These are phyloP conservation scores for Phytophthora hybrid DNA, from an alignment of 352 stramenopile species.

Conservation along the genomic window DNA sequence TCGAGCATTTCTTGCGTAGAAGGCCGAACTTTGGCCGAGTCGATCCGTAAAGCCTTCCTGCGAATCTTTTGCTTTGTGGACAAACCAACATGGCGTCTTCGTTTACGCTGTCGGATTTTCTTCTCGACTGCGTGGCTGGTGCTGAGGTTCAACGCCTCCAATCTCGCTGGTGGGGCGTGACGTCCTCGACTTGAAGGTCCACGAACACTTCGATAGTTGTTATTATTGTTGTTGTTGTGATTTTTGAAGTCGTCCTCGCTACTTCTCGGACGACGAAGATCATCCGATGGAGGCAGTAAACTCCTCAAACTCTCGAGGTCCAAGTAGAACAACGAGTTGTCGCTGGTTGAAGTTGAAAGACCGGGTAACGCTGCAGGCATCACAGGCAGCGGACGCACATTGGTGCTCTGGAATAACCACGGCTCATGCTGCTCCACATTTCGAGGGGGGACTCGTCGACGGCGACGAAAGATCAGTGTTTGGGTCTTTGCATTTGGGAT, in stretches of 20 bases:
- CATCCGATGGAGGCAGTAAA: constrained; percentile 47
- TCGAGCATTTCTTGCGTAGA: constrained; percentile 30
- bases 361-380: constrained; percentile 19
- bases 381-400: constrained; percentile 38
- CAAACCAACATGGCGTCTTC: constrained; percentile 15
- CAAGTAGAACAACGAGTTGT: constrained; percentile 70
- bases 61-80: constrained; percentile 37
- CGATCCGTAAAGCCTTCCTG: constrained; percentile 57
- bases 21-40: constrained; percentile 49
- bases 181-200: constrained; percentile 24
- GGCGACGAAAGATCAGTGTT: constrained; percentile 21
- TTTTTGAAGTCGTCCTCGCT: constrained; percentile 20
- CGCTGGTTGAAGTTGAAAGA: constrained; percentile 29
- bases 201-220: constrained; percentile 11
- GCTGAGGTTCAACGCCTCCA: constrained; percentile 55
- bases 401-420: constrained; percentile 79
- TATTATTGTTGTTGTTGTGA: not conserved
- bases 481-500: constrained; percentile 28
- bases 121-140: constrained; percentile 6
- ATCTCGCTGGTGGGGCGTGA: constrained; percentile 34
- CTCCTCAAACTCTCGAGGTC: constrained; percentile 71
- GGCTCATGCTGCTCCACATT: constrained; percentile 51
- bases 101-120: constrained; percentile 19
- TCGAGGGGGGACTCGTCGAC: constrained; percentile 26
- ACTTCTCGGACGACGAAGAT: constrained; percentile 35